Evolutionary conservation across 768 basidiomycete genomes (phyloP).

Genomic region (Hygrophoropsis aurantiaca): DNA sequence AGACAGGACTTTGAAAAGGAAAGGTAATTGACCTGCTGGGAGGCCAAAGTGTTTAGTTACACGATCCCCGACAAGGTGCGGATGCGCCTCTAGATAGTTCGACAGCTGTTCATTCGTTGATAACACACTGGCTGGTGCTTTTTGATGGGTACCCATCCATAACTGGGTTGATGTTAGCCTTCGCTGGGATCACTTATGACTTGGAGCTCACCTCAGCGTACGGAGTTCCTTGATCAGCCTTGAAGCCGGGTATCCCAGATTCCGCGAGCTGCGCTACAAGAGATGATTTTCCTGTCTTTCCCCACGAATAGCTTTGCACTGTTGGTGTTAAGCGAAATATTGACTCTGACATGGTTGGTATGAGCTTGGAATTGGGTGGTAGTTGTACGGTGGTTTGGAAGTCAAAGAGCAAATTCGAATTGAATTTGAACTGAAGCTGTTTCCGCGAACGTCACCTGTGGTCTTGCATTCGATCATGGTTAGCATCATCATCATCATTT

Average conservation of each 20-base stretch:
- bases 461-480: no score
- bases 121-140: conserved; percentile 39
- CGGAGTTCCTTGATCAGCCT: conserved; percentile 41
- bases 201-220: conserved; percentile 51
- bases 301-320: conserved; percentile 52
- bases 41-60: conserved; percentile 22
- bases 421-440: no score
- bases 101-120: conserved; percentile 22
- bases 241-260: conserved; percentile 30
- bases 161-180: conserved; percentile 32
- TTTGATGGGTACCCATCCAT: conserved; percentile 65
- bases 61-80: conserved; percentile 38
- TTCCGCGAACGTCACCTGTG: no score
- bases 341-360: conserved; percentile 2
- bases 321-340: conserved; percentile 24
- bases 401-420: no score
- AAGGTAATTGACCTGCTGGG: conserved; percentile 40
- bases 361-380: no score
- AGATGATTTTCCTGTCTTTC: conserved; percentile 45
- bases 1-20: conserved; percentile 57
- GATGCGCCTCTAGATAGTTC: conserved; percentile 34
- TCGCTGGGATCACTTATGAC: no score
- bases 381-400: no score
- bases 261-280: conserved; percentile 47
- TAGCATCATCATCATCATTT: no score